Conservation (phyloP, 2,329 filamentous ascomycete genomes). For the Alternaria sp. region DNA sequence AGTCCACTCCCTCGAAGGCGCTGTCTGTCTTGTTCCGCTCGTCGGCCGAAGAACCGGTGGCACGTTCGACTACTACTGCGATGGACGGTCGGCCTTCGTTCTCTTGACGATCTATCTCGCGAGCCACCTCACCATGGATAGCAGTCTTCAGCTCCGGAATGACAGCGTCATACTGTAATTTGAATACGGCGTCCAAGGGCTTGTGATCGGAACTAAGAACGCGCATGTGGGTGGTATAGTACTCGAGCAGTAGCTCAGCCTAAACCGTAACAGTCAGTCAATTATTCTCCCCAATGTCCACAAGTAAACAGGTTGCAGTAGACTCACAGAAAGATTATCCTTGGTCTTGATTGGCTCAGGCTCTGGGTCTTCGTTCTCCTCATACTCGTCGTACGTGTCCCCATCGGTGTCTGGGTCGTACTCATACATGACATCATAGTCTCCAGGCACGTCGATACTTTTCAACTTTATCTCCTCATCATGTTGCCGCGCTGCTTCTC, state of each 20-base stretch:
- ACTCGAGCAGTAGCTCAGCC: constrained; percentile 64
- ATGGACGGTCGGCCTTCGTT: constrained; percentile 87
- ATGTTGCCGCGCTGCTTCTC: constrained; percentile 71
- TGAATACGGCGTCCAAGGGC: constrained; percentile 83
- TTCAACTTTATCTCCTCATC: constrained; percentile 87
- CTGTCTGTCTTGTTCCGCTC: constrained; percentile 49
- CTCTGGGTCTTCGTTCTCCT: constrained; percentile 52
- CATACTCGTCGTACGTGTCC: constrained; percentile 52
- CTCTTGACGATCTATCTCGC: constrained; percentile 87
- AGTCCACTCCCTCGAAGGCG: constrained; percentile 70
- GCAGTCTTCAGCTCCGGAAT: constrained; percentile 84
- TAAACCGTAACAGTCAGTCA: constrained; percentile 2
- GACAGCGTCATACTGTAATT: constrained; percentile 84
- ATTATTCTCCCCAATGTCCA: neutral
- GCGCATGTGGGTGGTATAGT: constrained; percentile 88
- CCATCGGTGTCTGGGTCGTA: constrained; percentile 86
- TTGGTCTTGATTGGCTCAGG: constrained; percentile 64
- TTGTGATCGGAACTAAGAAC: constrained; percentile 96
- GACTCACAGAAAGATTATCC: constrained; percentile 60
- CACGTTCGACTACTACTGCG: constrained; percentile 78
- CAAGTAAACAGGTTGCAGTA: neutral
- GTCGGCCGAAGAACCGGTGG: constrained; percentile 36
- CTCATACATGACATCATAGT: constrained; percentile 88
- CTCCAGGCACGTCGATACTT: constrained; percentile 75
- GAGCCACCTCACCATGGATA: constrained; percentile 84